Evolutionary conservation across 352 stramenopile genomes (phyloP).

Genomic region (Globisporangium canariense): DNA sequence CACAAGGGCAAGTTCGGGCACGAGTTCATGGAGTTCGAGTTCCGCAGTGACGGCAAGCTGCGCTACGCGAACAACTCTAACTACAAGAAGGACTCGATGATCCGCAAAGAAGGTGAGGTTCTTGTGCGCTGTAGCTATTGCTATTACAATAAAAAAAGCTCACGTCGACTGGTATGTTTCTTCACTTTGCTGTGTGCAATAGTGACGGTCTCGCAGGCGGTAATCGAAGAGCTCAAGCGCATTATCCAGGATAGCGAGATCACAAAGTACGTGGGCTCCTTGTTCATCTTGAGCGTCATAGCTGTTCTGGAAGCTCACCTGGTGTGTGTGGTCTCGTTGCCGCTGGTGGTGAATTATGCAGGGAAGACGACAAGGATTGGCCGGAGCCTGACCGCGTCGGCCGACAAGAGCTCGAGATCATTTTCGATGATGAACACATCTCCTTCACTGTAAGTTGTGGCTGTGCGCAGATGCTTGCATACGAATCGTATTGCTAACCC

Average conservation of each 20-base stretch:
- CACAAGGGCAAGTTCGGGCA: conserved; percentile 96
- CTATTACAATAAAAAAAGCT: background rate
- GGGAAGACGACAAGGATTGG: conserved; percentile 96
- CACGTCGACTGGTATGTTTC: background rate
- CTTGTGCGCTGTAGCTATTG: background rate
- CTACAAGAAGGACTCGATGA: conserved; percentile 98
- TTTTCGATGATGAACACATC: conserved; percentile 95
- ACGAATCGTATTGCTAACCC: background rate
- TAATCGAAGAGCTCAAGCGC: conserved; percentile 93
- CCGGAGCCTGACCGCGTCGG: conserved; percentile 91
- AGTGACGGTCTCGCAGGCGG: conserved; percentile 89
- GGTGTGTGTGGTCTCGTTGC: background rate
- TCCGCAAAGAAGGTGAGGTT: conserved; percentile 91
- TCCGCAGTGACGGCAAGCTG: conserved; percentile 88
- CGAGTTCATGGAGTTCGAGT: conserved; percentile 98
- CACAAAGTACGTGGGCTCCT: conserved; percentile 64
- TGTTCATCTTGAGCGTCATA: background rate
- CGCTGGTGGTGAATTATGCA: conserved; percentile 17
- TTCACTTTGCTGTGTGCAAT: background rate
- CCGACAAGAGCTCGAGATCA: conserved; percentile 95
- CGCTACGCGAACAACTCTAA: conserved; percentile 98
- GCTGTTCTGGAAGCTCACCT: background rate
- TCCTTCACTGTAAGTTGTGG: conserved; percentile 88
- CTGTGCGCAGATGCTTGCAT: background rate
- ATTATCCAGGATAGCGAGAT: conserved; percentile 93